phyloP scores from a whole-genome alignment of 179 eudicot genomes.

The Spergularia azorica region DNA sequence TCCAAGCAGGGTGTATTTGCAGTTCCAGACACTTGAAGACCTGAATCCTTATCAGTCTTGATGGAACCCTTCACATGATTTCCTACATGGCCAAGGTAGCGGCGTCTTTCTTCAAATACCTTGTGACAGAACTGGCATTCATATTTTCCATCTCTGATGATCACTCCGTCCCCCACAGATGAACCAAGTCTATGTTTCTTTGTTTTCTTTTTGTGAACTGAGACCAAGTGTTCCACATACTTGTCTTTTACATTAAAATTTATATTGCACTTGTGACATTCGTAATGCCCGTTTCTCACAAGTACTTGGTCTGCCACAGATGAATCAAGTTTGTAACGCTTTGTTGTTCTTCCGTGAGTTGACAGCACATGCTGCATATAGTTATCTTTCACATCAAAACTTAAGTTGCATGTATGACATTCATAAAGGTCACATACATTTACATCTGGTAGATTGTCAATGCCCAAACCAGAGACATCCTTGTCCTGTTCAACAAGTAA shows the following conservation, averaged over 20 bases:
- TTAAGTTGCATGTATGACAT: constrained; percentile 55
- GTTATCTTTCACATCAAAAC: constrained; percentile 46
- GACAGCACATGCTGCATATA: constrained; percentile 52
- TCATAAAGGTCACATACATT: constrained; percentile 57
- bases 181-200: constrained; percentile 46
- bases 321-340: constrained; percentile 42
- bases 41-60: constrained; percentile 29
- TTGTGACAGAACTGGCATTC: constrained; percentile 62
- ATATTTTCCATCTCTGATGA: constrained; percentile 57
- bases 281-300: constrained; percentile 42
- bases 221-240: constrained; percentile 48
- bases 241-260: constrained; percentile 48
- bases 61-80: constrained; percentile 50
- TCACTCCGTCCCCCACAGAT: constrained; percentile 50
- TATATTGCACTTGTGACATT: constrained; percentile 53
- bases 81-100: constrained; percentile 60
- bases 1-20: constrained; percentile 4
- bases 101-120: constrained; percentile 54
- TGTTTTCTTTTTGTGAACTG: constrained; percentile 51
- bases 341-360: constrained; percentile 51
- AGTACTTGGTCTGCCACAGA: constrained; percentile 49
- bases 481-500: constrained; percentile 25
- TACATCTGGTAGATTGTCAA: constrained; percentile 49
- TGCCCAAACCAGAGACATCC: constrained; percentile 38
- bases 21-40: constrained; percentile 23